A percentile compares a stretch with the other conserved stretches of the same genome.
These are phyloP conservation scores for Bipolaris gigantea DNA, from an alignment of 2,329 filamentous ascomycete species.

Conservation along the genomic window DNA sequence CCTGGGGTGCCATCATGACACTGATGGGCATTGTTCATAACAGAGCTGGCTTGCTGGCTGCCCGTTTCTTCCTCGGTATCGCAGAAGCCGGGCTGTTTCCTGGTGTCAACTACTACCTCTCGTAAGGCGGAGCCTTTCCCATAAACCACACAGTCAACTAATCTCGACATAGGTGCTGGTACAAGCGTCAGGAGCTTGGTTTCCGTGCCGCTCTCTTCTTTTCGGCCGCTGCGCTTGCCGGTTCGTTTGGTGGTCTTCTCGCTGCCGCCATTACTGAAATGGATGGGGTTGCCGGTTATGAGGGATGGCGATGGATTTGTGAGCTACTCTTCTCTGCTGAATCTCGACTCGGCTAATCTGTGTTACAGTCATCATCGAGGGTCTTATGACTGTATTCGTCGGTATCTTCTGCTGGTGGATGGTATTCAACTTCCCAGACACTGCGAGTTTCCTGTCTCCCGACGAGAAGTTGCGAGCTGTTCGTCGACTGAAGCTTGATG, in stretches of 20 bases:
- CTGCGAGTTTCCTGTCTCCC: conserved; percentile 59
- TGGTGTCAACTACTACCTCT: conserved; percentile 58
- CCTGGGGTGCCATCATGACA: conserved; percentile 54
- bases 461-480: conserved; percentile 60
- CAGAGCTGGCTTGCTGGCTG: conserved; percentile 39
- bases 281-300: conserved; percentile 55
- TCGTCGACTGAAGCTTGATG: conserved; percentile 66
- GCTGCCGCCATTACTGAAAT: conserved; percentile 63
- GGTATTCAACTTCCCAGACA: conserved; percentile 66
- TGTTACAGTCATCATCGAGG: conserved; percentile 39
- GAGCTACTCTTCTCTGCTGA: neutral
- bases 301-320: conserved; percentile 47
- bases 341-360: conserved; percentile 13
- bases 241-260: conserved; percentile 63
- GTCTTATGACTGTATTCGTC: conserved; percentile 43
- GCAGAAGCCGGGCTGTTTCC: conserved; percentile 46
- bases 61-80: conserved; percentile 44
- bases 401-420: conserved; percentile 55
- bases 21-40: conserved; percentile 53
- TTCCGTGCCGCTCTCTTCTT: conserved; percentile 62
- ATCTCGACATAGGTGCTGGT: conserved; percentile 48
- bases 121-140: conserved; percentile 42
- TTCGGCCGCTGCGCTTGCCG: conserved; percentile 60
- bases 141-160: neutral
- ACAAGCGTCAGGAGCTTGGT: conserved; percentile 58